phyloP scores from a whole-genome alignment of 2,329 filamentous ascomycete genomes.

The Cryphonectria nitschkei region DNA sequence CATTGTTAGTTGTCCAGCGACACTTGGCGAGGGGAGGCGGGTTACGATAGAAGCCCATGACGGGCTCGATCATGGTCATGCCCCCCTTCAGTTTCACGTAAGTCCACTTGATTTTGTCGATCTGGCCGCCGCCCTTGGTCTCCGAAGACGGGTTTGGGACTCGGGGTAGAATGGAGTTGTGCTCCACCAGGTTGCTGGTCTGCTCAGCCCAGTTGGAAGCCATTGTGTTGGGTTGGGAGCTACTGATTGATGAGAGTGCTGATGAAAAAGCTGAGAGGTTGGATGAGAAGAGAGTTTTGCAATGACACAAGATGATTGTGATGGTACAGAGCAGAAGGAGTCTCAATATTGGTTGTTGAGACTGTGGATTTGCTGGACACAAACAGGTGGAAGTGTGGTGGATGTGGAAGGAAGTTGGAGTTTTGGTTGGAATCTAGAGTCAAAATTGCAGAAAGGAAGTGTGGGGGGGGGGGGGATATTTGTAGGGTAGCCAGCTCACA shows the following conservation, averaged over 20 bases:
- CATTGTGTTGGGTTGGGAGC: constrained; percentile 9
- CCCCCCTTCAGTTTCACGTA: constrained; percentile 18
- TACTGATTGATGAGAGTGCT: neutral
- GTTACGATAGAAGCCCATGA: constrained; percentile 29
- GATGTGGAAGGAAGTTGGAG: neutral
- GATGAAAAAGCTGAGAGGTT: constrained; percentile 11
- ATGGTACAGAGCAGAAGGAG: constrained; percentile 6
- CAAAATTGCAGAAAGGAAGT: neutral
- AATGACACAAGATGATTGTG: constrained; percentile 17
- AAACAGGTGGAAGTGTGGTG: neutral
- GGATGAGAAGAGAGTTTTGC: constrained; percentile 3
- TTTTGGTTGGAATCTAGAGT: neutral
- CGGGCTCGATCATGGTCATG: constrained; percentile 25
- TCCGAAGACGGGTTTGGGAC: constrained; percentile 9
- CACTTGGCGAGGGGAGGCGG: constrained; percentile 22
- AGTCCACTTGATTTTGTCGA: constrained; percentile 15
- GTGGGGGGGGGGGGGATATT: neutral
- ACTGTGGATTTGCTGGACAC: neutral
- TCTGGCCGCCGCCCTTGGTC: neutral
- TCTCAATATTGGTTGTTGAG: neutral
- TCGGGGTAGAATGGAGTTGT: constrained; percentile 7
- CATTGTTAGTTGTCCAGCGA: constrained; percentile 30
- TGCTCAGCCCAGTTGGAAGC: constrained; percentile 5
- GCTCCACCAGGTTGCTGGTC: constrained; percentile 38
- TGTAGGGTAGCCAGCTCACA: neutral